A percentile compares a stretch with the other conserved stretches of the same genome.
phyloP scores from a whole-genome alignment of 2,329 filamentous ascomycete species.

The Samsoniella hepiali region DNA sequence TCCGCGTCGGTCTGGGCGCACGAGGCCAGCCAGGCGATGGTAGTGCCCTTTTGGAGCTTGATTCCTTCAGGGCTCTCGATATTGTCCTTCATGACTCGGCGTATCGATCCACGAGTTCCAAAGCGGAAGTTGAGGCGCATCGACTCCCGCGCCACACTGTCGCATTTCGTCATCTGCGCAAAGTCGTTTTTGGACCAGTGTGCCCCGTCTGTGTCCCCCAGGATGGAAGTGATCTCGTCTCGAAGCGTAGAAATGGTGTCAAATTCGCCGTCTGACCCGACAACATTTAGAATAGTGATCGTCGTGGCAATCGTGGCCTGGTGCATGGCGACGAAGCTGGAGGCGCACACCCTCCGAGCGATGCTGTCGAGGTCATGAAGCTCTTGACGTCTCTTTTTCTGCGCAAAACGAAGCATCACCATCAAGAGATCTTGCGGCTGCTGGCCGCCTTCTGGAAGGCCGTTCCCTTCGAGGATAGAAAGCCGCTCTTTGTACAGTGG shows the following conservation, averaged over 20 bases:
- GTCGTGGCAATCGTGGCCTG: constrained; percentile 39
- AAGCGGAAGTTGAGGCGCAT: constrained; percentile 36
- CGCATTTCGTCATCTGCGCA: constrained; percentile 35
- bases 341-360: constrained; percentile 29
- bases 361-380: constrained; percentile 30
- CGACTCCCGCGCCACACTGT: constrained; percentile 44
- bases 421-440: constrained; percentile 40
- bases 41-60: constrained; percentile 31
- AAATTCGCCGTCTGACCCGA: constrained; percentile 35
- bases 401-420: constrained; percentile 40
- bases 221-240: constrained; percentile 34
- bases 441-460: constrained; percentile 22
- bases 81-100: constrained; percentile 29
- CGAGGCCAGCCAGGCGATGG: constrained; percentile 33
- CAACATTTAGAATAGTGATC: constrained; percentile 38
- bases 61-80: constrained; percentile 33
- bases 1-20: constrained; percentile 31
- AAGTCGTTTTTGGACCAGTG: constrained; percentile 34
- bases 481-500: background rate
- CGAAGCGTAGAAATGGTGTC: constrained; percentile 37
- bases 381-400: constrained; percentile 37
- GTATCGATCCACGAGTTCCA: constrained; percentile 28
- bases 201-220: constrained; percentile 17
- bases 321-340: constrained; percentile 39
- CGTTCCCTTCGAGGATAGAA: constrained; percentile 18